Percentiles rank a stretch among this genome's conserved stretches.
Conservation (phyloP, 768 basidiomycete species). For the Clavulina sp. region DNA sequence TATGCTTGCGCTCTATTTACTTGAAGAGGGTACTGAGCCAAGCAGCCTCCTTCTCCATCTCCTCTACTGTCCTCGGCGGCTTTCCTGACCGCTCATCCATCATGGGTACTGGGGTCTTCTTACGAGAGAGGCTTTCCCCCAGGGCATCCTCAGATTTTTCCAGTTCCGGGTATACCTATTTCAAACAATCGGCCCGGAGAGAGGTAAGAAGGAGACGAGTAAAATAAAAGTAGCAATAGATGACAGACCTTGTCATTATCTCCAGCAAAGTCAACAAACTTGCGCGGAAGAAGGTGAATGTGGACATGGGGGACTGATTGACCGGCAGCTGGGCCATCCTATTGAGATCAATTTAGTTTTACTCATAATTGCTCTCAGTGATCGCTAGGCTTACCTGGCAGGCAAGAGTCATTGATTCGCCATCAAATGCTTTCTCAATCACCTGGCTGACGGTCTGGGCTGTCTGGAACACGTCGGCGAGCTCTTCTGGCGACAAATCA, state of each 20-base stretch:
- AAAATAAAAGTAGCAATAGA: not conserved
- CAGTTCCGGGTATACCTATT: slow-evolving; percentile 53
- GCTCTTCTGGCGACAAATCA: slow-evolving; percentile 37
- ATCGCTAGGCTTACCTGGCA: slow-evolving; percentile 47
- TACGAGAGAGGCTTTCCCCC: slow-evolving; percentile 8
- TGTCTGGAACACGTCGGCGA: slow-evolving; percentile 62
- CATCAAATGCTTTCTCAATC: slow-evolving; percentile 67
- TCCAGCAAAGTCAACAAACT: slow-evolving; percentile 27
- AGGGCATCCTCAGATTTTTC: slow-evolving; percentile 21
- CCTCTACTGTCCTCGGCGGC: slow-evolving; percentile 40
- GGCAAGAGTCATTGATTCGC: slow-evolving; percentile 71
- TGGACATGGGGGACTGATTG: slow-evolving; percentile 89
- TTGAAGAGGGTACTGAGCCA: slow-evolving; percentile 49
- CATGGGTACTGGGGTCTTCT: slow-evolving; percentile 16
- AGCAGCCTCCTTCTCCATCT: slow-evolving; percentile 65
- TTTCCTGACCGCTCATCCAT: slow-evolving; percentile 47
- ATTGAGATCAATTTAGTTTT: not conserved
- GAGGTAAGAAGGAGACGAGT: not conserved
- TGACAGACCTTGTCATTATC: slow-evolving; percentile 19
- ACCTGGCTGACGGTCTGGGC: slow-evolving; percentile 64
- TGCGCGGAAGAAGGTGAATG: slow-evolving; percentile 81
- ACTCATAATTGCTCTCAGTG: not conserved
- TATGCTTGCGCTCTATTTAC: no score
- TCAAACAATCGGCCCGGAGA: not conserved
- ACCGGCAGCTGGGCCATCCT: slow-evolving; percentile 82